Evolutionary conservation across 1,139 yeast species (phyloP).

Genomic region (Yamadazyma diospyri): DNA sequence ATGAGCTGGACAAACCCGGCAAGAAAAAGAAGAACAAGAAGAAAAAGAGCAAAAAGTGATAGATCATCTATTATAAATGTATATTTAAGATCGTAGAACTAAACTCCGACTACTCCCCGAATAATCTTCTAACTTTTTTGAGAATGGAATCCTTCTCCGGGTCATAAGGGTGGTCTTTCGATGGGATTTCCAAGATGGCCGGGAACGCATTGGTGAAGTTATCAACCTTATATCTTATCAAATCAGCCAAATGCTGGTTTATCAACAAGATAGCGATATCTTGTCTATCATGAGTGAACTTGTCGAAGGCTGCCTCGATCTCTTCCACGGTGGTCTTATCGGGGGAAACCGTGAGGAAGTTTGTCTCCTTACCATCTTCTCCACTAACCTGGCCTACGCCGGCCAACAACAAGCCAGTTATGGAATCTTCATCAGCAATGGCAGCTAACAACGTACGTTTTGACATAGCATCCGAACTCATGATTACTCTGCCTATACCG

Average conservation of each 20-base stretch:
- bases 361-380: conserved; percentile 65
- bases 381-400: conserved; percentile 88
- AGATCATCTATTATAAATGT: conserved; percentile 7
- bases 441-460: conserved; percentile 84
- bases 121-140: conserved; percentile 88
- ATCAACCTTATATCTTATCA: conserved; percentile 80
- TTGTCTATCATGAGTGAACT: conserved; percentile 70
- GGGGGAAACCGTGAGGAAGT: conserved; percentile 76
- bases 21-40: conserved; percentile 16
- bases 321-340: conserved; percentile 76
- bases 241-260: conserved; percentile 93
- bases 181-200: conserved; percentile 93
- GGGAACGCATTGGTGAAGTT: conserved; percentile 89
- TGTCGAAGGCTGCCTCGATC: conserved; percentile 70
- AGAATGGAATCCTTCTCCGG: conserved; percentile 97
- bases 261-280: conserved; percentile 91
- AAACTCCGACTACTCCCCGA: conserved; percentile 76
- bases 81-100: conserved; percentile 4
- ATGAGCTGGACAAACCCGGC: conserved; percentile 3
- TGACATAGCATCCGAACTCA: conserved; percentile 6
- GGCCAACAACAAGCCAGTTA: conserved; percentile 92
- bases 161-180: conserved; percentile 97
- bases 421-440: conserved; percentile 96
- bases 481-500: not conserved
- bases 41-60: conserved; percentile 15